A percentile compares a stretch with the other conserved stretches of the same genome.
Conservation (phyloP, 768 basidiomycete genomes). For the Leucosporidium yakuticum region DNA sequence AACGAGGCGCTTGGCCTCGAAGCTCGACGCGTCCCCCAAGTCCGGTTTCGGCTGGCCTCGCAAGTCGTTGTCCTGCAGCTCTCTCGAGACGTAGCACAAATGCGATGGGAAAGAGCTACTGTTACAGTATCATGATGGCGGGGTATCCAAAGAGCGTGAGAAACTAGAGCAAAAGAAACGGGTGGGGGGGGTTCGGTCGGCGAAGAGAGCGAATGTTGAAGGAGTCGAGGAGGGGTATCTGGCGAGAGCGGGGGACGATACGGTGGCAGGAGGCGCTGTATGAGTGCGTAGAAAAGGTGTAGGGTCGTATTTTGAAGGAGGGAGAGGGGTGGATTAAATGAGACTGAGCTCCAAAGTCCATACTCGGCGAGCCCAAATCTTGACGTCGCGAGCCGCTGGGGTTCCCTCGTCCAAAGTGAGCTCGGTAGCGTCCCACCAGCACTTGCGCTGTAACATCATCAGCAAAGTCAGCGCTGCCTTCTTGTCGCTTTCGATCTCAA, state of each 20-base stretch:
- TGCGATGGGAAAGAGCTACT: too few relatives aligned
- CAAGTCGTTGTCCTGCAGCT: too few relatives aligned
- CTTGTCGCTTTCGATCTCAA: conserved; percentile 8
- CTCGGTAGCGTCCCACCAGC: conserved; percentile 99
- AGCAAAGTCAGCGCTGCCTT: background rate
- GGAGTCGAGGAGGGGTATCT: background rate
- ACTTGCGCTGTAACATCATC: conserved; percentile 66
- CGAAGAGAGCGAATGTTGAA: conserved; percentile 1
- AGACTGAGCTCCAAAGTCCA: conserved; percentile 97
- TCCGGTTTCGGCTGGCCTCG: too few relatives aligned
- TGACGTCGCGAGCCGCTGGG: conserved; percentile 54
- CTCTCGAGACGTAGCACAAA: too few relatives aligned
- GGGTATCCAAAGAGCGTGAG: background rate
- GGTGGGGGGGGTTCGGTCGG: background rate
- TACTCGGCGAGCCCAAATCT: conserved; percentile 93
- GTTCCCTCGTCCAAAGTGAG: conserved; percentile 54
- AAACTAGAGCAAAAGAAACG: conserved; percentile 6
- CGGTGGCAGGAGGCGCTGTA: background rate
- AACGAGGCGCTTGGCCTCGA: background rate
- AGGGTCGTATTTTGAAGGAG: background rate
- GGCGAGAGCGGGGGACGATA: background rate
- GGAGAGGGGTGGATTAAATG: conserved; percentile 48
- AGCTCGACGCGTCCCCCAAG: too few relatives aligned
- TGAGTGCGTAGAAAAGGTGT: too few relatives aligned
- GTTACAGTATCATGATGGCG: background rate